Evolutionary conservation across 129 eudicot species (phyloP).

Genomic region (Mikania micrantha): DNA sequence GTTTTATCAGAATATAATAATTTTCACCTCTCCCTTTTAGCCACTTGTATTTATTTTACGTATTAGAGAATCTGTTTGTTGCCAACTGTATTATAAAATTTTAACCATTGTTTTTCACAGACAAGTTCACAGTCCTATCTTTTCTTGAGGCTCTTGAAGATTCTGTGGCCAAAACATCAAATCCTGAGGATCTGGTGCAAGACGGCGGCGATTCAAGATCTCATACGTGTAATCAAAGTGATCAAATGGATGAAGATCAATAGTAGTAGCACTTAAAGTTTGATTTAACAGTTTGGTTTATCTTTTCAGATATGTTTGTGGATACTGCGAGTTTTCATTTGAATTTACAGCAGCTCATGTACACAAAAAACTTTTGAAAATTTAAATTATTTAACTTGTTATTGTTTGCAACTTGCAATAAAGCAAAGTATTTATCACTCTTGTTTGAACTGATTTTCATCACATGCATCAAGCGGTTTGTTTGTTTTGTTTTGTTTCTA

Average conservation of each 20-base stretch:
- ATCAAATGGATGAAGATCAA: constrained; percentile 81
- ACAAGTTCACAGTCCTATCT: constrained; percentile 81
- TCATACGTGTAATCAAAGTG: constrained; percentile 35
- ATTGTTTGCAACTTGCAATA: background rate
- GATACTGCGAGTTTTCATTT: constrained; percentile 17
- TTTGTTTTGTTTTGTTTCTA: too few relatives aligned
- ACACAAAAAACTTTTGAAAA: constrained; percentile 6
- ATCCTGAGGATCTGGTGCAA: constrained; percentile 31
- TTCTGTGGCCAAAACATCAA: constrained; percentile 47
- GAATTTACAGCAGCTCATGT: constrained; percentile 7
- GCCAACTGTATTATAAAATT: background rate
- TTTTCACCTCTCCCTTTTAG: background rate
- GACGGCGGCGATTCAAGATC: constrained; percentile 34
- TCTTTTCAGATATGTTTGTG: constrained; percentile 20
- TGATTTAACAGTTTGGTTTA: constrained; percentile 9
- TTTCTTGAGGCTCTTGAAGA: constrained; percentile 99
- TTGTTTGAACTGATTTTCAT: too few relatives aligned
- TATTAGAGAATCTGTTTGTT: background rate
- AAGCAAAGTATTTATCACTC: background rate
- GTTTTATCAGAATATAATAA: too few relatives aligned
- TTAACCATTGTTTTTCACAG: constrained; percentile 31
- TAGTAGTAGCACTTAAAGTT: constrained; percentile 11
- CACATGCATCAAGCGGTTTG: too few relatives aligned
- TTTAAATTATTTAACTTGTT: constrained; percentile 2
- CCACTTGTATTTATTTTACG: background rate